Conservation (phyloP, 139 green algal genomes). For the Chlamydomonas incerta region DNA sequence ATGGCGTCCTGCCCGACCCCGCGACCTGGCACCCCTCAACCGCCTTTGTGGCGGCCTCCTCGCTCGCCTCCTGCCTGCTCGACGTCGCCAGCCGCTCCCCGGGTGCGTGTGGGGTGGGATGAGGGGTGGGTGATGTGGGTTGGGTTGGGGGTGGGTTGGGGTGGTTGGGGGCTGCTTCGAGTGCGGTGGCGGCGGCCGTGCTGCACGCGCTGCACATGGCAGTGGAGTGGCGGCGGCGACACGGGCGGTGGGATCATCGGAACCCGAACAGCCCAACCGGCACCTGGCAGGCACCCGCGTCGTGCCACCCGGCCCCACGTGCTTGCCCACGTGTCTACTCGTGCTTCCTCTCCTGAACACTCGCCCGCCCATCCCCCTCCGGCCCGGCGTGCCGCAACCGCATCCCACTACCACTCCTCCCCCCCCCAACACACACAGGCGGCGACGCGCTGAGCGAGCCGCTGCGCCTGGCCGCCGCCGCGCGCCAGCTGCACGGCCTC, state of each 20-base stretch:
- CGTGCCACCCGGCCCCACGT: too few species aligned
- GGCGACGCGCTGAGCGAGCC: background rate
- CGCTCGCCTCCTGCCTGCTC: background rate
- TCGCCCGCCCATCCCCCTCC: background rate
- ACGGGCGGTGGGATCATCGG: too few species aligned
- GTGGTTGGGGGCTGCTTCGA: too few species aligned
- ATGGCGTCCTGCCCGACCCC: too few species aligned
- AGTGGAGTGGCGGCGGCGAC: too few species aligned
- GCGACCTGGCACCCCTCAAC: background rate
- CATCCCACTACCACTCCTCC: background rate
- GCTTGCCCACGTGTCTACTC: too few species aligned
- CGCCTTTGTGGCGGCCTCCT: background rate
- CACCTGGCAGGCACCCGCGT: too few species aligned
- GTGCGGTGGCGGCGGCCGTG: too few species aligned
- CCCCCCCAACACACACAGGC: background rate
- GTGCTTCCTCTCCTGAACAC: background rate
- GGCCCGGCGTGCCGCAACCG: too few species aligned
- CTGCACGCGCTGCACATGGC: too few species aligned
- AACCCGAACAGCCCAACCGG: too few species aligned
- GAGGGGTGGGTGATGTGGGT: background rate
- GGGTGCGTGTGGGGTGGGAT: background rate
- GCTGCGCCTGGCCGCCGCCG: background rate
- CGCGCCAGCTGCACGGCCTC: background rate
- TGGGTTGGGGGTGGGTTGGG: background rate
- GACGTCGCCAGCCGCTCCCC: background rate